These are phyloP conservation scores for Candida loeiensis DNA, from an alignment of 805 yeast genomes.

Conservation along the genomic window DNA sequence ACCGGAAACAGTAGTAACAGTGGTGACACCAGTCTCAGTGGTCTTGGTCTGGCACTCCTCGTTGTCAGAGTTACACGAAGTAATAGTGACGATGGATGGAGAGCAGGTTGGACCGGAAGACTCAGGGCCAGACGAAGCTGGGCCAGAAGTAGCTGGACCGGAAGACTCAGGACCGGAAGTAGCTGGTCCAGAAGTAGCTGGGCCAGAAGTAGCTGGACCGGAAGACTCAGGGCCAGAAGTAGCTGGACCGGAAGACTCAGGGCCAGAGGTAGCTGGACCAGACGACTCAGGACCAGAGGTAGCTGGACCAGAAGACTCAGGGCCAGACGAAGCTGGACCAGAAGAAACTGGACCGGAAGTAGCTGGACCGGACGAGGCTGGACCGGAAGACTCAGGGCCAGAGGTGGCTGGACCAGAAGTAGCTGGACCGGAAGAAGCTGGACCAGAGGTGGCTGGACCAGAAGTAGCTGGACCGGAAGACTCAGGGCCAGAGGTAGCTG, in stretches of 20 bases:
- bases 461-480: conserved; percentile 6
- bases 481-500: conserved; percentile 3
- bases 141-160: background rate
- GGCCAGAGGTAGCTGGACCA: conserved; percentile 5
- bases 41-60: background rate
- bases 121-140: background rate
- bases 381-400: background rate
- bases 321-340: background rate
- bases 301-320: background rate
- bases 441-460: background rate
- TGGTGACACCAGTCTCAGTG: conserved; percentile 8
- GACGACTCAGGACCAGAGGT: background rate
- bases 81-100: background rate
- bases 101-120: background rate
- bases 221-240: background rate
- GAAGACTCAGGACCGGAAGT: background rate
- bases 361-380: background rate
- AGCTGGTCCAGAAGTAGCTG: background rate
- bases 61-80: too few relatives aligned
- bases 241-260: background rate
- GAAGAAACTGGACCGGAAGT: background rate
- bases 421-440: background rate
- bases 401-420: background rate
- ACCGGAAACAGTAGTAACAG: conserved; percentile 10
- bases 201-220: background rate